Conservation (phyloP, 441 rosid genomes). For the Rhodomyrtus psidioides region DNA sequence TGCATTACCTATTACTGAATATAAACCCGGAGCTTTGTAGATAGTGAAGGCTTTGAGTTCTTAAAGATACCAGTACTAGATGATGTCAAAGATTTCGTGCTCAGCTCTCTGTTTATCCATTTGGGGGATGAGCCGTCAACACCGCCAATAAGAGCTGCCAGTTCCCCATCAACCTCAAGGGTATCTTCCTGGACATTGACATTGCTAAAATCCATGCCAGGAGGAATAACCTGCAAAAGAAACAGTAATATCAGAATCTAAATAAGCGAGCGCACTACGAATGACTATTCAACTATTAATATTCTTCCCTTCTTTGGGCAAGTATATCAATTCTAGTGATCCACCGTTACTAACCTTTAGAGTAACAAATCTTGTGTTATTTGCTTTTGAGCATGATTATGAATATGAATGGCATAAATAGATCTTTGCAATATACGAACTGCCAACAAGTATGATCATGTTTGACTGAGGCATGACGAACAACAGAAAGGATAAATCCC, state of each 20-base stretch:
- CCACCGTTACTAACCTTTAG: not conserved
- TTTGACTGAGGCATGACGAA: not conserved
- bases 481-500: slow-evolving; percentile 7
- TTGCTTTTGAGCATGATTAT: not conserved
- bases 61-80: not conserved
- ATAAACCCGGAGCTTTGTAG: not conserved
- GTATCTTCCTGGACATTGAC: slow-evolving; percentile 86
- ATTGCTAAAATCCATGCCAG: slow-evolving; percentile 98
- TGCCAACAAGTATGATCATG: not conserved
- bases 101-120: not conserved
- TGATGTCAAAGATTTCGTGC: not conserved
- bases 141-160: slow-evolving; percentile 45
- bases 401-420: not conserved
- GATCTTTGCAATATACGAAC: not conserved
- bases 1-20: not conserved
- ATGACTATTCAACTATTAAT: not conserved
- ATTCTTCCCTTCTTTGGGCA: not conserved
- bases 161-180: slow-evolving; percentile 75
- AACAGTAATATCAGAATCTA: not conserved
- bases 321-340: not conserved
- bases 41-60: not conserved
- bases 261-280: not conserved
- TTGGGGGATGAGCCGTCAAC: slow-evolving; percentile 81
- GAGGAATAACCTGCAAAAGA: slow-evolving; percentile 74
- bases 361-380: not conserved